Evolutionary conservation across 192 early-diverging fungal genomes (phyloP).

Genomic region (Coemansia sp.): DNA sequence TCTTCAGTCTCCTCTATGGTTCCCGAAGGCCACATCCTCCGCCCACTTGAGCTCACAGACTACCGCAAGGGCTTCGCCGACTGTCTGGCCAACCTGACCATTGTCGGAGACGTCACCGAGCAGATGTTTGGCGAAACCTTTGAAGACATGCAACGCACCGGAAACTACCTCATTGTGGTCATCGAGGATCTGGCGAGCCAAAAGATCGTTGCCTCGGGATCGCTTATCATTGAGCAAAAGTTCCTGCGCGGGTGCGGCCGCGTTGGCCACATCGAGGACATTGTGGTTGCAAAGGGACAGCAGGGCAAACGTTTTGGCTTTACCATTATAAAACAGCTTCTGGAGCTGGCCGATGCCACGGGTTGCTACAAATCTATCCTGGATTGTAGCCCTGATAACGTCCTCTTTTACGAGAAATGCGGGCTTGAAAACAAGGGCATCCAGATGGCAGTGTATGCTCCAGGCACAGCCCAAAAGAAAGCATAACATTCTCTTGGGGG

Average conservation of each 20-base stretch:
- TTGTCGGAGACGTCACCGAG: conserved; percentile 72
- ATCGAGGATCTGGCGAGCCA: conserved; percentile 63
- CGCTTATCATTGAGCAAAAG: conserved; percentile 89
- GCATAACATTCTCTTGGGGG: not conserved
- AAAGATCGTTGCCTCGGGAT: conserved; percentile 79
- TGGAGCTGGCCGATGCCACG: conserved; percentile 66
- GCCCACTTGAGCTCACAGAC: conserved; percentile 77
- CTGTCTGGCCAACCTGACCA: conserved; percentile 74
- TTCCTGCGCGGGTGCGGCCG: conserved; percentile 79
- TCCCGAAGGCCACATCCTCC: conserved; percentile 67
- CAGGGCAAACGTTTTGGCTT: conserved; percentile 70
- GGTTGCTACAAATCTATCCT: conserved; percentile 93
- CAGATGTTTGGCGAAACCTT: conserved; percentile 75
- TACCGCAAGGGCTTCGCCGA: conserved; percentile 74
- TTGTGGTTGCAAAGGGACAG: conserved; percentile 73
- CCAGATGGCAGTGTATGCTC: conserved; percentile 66
- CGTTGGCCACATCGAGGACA: conserved; percentile 92
- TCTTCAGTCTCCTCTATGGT: conserved; percentile 59
- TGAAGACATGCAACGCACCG: conserved; percentile 68
- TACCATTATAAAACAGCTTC: conserved; percentile 82
- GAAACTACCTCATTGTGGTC: conserved; percentile 76
- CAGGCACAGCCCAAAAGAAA: conserved; percentile 22
- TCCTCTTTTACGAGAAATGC: conserved; percentile 91
- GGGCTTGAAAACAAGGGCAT: conserved; percentile 76
- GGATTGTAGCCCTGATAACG: conserved; percentile 72